Conservation (phyloP, 306 rosid genomes). For the Cucumis cinereus region DNA sequence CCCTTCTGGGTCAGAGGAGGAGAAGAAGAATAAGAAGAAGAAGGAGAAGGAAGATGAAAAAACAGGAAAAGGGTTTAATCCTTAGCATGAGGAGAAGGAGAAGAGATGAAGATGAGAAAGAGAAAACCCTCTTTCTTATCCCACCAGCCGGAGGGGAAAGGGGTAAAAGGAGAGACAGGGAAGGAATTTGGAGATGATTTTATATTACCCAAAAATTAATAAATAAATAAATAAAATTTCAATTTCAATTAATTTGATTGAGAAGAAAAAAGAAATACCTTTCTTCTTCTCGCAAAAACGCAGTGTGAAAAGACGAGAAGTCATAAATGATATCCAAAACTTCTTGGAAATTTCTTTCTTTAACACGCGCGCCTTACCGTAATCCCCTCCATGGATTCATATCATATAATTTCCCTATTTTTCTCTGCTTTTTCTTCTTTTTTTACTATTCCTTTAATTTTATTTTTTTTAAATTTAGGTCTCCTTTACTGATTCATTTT, state of each 20-base stretch:
- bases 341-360: no score
- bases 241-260: background rate
- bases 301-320: background rate
- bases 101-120: background rate
- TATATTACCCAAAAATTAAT: background rate
- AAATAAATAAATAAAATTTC: no score
- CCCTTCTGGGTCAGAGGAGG: constrained; percentile 10
- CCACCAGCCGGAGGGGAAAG: background rate
- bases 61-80: constrained; percentile 5
- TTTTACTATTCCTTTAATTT: no score
- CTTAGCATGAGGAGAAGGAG: background rate
- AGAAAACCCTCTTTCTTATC: constrained; percentile 8
- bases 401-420: no score
- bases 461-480: no score
- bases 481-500: no score
- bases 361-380: no score
- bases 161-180: background rate
- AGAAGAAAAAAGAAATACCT: background rate
- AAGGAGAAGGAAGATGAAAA: constrained; percentile 3
- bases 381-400: no score
- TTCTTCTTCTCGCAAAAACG: background rate
- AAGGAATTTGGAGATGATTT: background rate
- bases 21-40: constrained; percentile 8
- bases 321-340: background rate
- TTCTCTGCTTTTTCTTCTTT: no score